Evolutionary conservation across 768 basidiomycete species (phyloP).

Genomic region (Phylloporus arenicola): DNA sequence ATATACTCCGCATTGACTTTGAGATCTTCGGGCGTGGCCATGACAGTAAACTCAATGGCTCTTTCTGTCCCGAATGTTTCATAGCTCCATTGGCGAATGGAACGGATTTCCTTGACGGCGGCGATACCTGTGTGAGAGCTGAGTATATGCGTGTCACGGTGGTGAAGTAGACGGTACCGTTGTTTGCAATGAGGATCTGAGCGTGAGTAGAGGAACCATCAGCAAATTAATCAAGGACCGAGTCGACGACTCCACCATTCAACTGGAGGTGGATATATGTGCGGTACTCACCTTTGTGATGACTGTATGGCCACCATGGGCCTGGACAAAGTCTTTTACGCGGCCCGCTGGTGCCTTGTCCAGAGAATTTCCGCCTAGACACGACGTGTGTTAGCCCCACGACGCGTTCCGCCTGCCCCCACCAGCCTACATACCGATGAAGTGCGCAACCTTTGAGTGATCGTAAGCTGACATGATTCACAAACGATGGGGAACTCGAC

Average conservation of each 20-base stretch:
- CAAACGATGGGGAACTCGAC: slow-evolving; percentile 4
- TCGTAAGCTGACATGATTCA: slow-evolving; percentile 38
- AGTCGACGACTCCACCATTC: slow-evolving; percentile 1
- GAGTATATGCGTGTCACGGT: slow-evolving; percentile 19
- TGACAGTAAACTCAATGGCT: slow-evolving; percentile 96
- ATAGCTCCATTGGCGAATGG: slow-evolving; percentile 99
- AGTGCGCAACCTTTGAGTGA: slow-evolving; percentile 57
- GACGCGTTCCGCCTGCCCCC: slow-evolving; percentile 3
- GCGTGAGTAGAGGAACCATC: neutral
- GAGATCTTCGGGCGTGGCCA: slow-evolving; percentile 98
- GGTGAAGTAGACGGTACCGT: slow-evolving; percentile 49
- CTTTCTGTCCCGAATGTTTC: slow-evolving; percentile 97
- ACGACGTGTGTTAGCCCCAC: slow-evolving; percentile 6
- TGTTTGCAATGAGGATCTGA: slow-evolving; percentile 97
- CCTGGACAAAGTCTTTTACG: slow-evolving; percentile 87
- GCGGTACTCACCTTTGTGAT: slow-evolving; percentile 80
- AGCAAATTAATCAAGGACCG: slow-evolving; percentile 1
- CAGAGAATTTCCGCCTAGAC: slow-evolving; percentile 86
- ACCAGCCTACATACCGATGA: slow-evolving; percentile 44
- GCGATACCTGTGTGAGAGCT: slow-evolving; percentile 70
- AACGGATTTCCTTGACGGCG: slow-evolving; percentile 98
- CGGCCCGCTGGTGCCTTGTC: slow-evolving; percentile 75
- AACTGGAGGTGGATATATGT: slow-evolving; percentile 15
- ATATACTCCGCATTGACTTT: slow-evolving; percentile 99
- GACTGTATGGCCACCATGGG: slow-evolving; percentile 92